phyloP scores from a whole-genome alignment of 495 filamentous ascomycete genomes.

The Penicillium psychrofluorescens region DNA sequence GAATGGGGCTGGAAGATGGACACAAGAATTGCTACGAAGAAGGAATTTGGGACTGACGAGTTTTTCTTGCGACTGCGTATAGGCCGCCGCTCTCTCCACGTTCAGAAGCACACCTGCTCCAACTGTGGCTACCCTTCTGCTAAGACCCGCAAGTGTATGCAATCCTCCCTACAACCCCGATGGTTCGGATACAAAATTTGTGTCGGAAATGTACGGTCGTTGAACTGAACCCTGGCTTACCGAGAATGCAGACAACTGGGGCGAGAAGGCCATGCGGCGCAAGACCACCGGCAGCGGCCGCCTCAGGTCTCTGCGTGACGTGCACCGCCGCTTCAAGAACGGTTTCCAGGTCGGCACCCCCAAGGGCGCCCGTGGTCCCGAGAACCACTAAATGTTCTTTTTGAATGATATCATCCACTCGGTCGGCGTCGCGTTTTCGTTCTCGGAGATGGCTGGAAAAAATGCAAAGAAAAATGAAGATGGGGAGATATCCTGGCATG shows the following conservation, averaged over 20 bases:
- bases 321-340: conserved; percentile 89
- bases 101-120: conserved; percentile 98
- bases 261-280: conserved; percentile 98
- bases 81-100: conserved; percentile 95
- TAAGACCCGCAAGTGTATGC: conserved; percentile 98
- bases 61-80: conserved; percentile 22
- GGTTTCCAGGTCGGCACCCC: conserved; percentile 87
- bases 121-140: conserved; percentile 96
- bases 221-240: conserved; percentile 22
- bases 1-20: conserved; percentile 5
- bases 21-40: neutral
- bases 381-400: conserved; percentile 33
- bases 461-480: conserved; percentile 22
- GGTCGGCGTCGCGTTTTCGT: conserved; percentile 39
- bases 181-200: conserved; percentile 7
- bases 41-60: conserved; percentile 16
- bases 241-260: conserved; percentile 79
- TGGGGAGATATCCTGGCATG: conserved; percentile 27
- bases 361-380: conserved; percentile 73
- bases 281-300: conserved; percentile 97
- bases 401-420: conserved; percentile 6
- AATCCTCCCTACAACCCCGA: conserved; percentile 15
- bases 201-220: conserved; percentile 1
- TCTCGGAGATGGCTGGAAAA: conserved; percentile 37
- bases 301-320: conserved; percentile 82